These are phyloP conservation scores for Aspergillus sp. DNA, from an alignment of 2,329 filamentous ascomycete genomes.

Conservation along the genomic window DNA sequence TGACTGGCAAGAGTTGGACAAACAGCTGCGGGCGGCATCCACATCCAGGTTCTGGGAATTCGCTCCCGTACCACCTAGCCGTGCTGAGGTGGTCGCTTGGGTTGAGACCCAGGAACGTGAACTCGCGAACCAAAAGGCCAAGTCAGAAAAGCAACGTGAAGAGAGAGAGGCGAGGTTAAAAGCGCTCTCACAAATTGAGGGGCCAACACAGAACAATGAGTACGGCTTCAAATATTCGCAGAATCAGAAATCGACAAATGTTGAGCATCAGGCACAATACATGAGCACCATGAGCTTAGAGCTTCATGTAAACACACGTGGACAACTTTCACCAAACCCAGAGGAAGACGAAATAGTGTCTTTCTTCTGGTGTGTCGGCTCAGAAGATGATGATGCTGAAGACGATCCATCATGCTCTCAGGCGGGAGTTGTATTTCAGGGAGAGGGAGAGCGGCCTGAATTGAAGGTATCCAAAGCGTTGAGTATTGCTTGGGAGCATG, in stretches of 20 bases:
- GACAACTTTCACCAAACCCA: slow-evolving; percentile 80
- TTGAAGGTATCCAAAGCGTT: slow-evolving; percentile 66
- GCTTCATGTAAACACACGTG: slow-evolving; percentile 86
- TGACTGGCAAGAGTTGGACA: slow-evolving; percentile 57
- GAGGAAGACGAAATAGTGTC: slow-evolving; percentile 86
- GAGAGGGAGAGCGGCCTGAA: slow-evolving; percentile 63
- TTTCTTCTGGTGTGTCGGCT: slow-evolving; percentile 88
- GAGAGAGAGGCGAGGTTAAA: slow-evolving; percentile 32
- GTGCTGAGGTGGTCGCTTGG: slow-evolving; percentile 72
- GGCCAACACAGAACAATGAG: slow-evolving; percentile 79
- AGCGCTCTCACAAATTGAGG: slow-evolving; percentile 80
- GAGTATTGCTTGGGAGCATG: slow-evolving; percentile 69
- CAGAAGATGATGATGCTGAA: slow-evolving; percentile 66
- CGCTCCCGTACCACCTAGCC: slow-evolving; percentile 70
- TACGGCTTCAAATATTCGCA: slow-evolving; percentile 87
- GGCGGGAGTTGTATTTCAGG: slow-evolving; percentile 75
- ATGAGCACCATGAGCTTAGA: slow-evolving; percentile 98
- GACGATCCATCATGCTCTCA: slow-evolving; percentile 58
- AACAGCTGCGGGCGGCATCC: slow-evolving; percentile 61
- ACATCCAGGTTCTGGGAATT: slow-evolving; percentile 77
- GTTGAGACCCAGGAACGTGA: slow-evolving; percentile 47
- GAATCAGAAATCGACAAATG: slow-evolving; percentile 71
- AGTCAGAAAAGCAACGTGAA: slow-evolving; percentile 14
- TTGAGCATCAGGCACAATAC: slow-evolving; percentile 84
- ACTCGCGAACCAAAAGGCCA: not conserved